Evolutionary conservation across 2,329 filamentous ascomycete species (phyloP).

Genomic region (Cercospora sp.): DNA sequence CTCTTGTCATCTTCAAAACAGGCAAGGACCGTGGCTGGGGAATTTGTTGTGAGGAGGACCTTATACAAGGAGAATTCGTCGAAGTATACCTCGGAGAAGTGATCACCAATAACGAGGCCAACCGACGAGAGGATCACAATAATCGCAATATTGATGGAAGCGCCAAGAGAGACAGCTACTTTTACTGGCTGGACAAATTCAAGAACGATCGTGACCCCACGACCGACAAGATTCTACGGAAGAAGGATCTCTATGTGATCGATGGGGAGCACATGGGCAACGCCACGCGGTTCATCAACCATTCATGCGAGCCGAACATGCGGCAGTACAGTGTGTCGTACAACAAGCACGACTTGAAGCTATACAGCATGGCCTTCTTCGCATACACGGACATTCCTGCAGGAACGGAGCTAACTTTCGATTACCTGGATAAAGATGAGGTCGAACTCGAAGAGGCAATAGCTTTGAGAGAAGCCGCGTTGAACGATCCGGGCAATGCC

Average conservation of each 20-base stretch:
- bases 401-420: slow-evolving; percentile 73
- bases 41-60: slow-evolving; percentile 62
- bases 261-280: slow-evolving; percentile 75
- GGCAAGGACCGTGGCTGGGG: slow-evolving; percentile 70
- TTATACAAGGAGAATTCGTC: slow-evolving; percentile 73
- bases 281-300: slow-evolving; percentile 79
- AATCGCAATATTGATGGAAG: slow-evolving; percentile 47
- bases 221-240: slow-evolving; percentile 53
- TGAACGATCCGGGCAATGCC: slow-evolving; percentile 53
- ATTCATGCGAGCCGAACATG: slow-evolving; percentile 72
- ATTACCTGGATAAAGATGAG: slow-evolving; percentile 65
- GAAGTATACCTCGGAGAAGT: slow-evolving; percentile 72
- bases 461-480: slow-evolving; percentile 39
- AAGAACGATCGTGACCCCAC: slow-evolving; percentile 24
- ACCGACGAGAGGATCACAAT: slow-evolving; percentile 55
- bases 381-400: slow-evolving; percentile 65
- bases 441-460: slow-evolving; percentile 37
- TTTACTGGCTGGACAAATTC: slow-evolving; percentile 83
- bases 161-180: slow-evolving; percentile 71
- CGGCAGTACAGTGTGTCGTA: slow-evolving; percentile 77
- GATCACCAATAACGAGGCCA: slow-evolving; percentile 58
- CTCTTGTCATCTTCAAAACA: slow-evolving; percentile 76
- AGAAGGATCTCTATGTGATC: slow-evolving; percentile 48
- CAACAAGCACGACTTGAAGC: slow-evolving; percentile 69
- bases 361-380: slow-evolving; percentile 78